Evolutionary conservation across 129 eudicot genomes (phyloP).

Genomic region (Chrysanthemum makinoi): DNA sequence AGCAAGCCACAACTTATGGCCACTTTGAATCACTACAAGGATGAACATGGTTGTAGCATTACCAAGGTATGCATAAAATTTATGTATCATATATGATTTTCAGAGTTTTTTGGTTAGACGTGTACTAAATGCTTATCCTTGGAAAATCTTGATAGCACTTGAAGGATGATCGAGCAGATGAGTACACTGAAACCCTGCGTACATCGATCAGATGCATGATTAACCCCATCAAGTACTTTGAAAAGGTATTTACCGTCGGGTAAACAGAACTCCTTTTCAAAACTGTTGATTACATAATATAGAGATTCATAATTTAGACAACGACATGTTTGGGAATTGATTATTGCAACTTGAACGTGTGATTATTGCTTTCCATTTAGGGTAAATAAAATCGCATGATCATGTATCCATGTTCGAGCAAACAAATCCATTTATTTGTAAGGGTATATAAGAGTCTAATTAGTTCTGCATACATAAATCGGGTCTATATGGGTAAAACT

Average conservation of each 20-base stretch:
- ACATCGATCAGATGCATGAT: slow-evolving; percentile 53
- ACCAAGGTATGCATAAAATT: slow-evolving; percentile 45
- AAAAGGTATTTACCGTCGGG: slow-evolving; percentile 41
- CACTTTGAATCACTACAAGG: slow-evolving; percentile 65
- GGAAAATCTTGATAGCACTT: slow-evolving; percentile 42
- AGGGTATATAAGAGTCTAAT: too few species aligned
- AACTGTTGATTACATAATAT: too few species aligned
- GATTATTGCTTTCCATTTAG: too few species aligned
- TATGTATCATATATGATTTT: not conserved
- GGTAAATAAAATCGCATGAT: too few species aligned
- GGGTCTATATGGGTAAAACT: too few species aligned
- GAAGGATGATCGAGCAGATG: slow-evolving; percentile 37
- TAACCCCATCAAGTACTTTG: slow-evolving; percentile 64
- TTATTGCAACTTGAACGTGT: too few species aligned
- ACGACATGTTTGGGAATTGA: too few species aligned
- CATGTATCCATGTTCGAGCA: too few species aligned
- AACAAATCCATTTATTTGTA: too few species aligned
- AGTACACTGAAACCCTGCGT: slow-evolving; percentile 48
- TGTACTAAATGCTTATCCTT: not conserved
- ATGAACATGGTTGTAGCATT: slow-evolving; percentile 58
- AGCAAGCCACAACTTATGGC: slow-evolving; percentile 75
- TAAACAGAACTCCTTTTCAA: not conserved
- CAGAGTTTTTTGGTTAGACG: not conserved
- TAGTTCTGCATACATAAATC: too few species aligned
- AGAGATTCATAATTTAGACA: too few species aligned